These are phyloP conservation scores for Eimeria praecox DNA, from an alignment of 169 alveolate species.

Conservation along the genomic window DNA sequence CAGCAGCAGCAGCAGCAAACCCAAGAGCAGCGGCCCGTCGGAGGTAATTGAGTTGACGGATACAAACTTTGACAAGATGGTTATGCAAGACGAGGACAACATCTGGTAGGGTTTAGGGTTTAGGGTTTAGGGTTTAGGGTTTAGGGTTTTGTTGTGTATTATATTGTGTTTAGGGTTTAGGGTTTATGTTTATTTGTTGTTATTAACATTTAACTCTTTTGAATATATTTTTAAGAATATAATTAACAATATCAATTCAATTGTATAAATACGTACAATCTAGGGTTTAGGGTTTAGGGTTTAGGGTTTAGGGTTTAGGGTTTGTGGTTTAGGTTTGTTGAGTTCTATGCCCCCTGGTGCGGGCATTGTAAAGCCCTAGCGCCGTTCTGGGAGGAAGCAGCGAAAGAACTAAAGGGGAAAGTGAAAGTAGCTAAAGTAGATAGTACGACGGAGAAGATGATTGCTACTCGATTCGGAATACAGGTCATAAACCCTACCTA, in stretches of 20 bases:
- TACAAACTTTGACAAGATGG: conserved; percentile 84
- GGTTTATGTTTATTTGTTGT: too few relatives aligned
- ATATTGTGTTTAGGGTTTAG: too few relatives aligned
- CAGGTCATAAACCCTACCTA: conserved; percentile 71
- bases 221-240: too few relatives aligned
- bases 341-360: conserved; percentile 96
- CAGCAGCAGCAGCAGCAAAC: conserved; percentile 57
- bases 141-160: conserved; percentile 4
- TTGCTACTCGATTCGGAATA: conserved; percentile 84
- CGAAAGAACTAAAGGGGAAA: conserved; percentile 85
- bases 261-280: too few relatives aligned
- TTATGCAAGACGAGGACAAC: conserved; percentile 84
- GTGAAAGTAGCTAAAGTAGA: conserved; percentile 93
- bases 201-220: too few relatives aligned
- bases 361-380: conserved; percentile 96
- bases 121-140: conserved; percentile 39
- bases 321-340: conserved; percentile 81
- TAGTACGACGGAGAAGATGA: conserved; percentile 89
- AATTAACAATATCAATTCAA: too few relatives aligned
- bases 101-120: conserved; percentile 83
- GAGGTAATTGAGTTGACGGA: conserved; percentile 85
- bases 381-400: conserved; percentile 92
- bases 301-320: conserved; percentile 36
- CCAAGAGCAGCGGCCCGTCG: conserved; percentile 47
- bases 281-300: conserved; percentile 34